Base-by-base conservation (phyloP, 352 stramenopile species). In the Globisporangium irregulare region DNA sequence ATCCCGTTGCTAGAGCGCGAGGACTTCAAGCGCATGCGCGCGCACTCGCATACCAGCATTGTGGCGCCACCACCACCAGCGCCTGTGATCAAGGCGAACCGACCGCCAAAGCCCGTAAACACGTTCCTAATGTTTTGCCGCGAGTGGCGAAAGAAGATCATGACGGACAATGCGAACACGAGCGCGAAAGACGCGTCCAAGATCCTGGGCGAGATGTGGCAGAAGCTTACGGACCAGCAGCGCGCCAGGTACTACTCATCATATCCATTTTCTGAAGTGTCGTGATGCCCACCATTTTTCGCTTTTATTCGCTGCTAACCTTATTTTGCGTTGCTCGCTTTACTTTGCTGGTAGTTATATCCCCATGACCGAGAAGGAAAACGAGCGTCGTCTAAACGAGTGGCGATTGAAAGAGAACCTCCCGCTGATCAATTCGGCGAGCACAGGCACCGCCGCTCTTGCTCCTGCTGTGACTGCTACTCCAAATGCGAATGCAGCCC, bases 81-180 rank as follows among this genome's bases (percentile, higher is more conserved):
- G 22, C 68, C 73, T 7, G 58, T 67, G 43, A 43, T 64, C 10
- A 90, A 84, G 68, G 78, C 84, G 10, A 93, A 93, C 51, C 82
- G 84, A 1, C 86, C 86, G 25, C 86, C 86, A 5, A 94, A 94
- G 71, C 86, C 86, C 34, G 86, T 94, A 24, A 94, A 94, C 64
- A 92, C 86, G 29, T 94, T 94, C 58, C 74, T 94, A 36, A 92
- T 94, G 82, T 94, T 94, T 67, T 94, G 86, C 56, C 76, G 84
- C 20, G 81, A 92, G 74, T 91, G 84, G 70, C 73, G 86, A 25
- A 93, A 93, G 73, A 90, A 88, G 70, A 90, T 93, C 66, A 92
- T 93, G 86, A 77, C 72, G 24, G 78, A 90, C 25, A 79, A 92
- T 66, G 79, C 79, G 34, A 87, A 80, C 66, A 88, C 81, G 10